Conservation (phyloP, 2,329 filamentous ascomycete species). For the Penicillium corylophilum region DNA sequence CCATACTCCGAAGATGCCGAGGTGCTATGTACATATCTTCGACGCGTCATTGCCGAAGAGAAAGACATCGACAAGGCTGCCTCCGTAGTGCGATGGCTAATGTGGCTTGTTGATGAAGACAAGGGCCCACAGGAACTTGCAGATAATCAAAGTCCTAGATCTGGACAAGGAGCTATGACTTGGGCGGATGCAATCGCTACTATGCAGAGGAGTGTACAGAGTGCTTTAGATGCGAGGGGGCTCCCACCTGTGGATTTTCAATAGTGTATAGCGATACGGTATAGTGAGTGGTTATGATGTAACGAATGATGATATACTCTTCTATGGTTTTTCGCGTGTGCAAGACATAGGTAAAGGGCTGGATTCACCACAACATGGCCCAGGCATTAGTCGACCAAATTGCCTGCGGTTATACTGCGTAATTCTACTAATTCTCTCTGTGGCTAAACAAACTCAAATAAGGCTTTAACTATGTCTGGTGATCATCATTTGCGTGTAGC, state of each 20-base stretch:
- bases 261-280: conserved; percentile 16
- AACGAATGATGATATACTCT: conserved; percentile 10
- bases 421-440: not conserved
- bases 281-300: conserved; percentile 2
- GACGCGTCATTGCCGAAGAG: conserved; percentile 71
- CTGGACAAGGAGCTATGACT: conserved; percentile 20
- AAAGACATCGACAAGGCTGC: conserved; percentile 73
- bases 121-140: conserved; percentile 38
- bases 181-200: conserved; percentile 41
- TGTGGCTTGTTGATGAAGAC: conserved; percentile 40
- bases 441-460: not conserved
- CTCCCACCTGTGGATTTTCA: conserved; percentile 48
- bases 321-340: not conserved
- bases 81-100: conserved; percentile 66
- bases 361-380: not conserved
- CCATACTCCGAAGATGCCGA: conserved; percentile 77
- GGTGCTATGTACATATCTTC: conserved; percentile 71
- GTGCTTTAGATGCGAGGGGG: conserved; percentile 45
- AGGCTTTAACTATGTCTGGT: not conserved
- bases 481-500: not conserved
- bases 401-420: not conserved
- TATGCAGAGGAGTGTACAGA: conserved; percentile 45
- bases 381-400: not conserved
- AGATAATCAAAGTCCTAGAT: conserved; percentile 30
- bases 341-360: too few relatives aligned